A percentile compares a stretch with the other conserved stretches of the same genome.
These are phyloP conservation scores for Trichoderma sp. DNA, from an alignment of 2,329 filamentous ascomycete genomes.

Conservation along the genomic window DNA sequence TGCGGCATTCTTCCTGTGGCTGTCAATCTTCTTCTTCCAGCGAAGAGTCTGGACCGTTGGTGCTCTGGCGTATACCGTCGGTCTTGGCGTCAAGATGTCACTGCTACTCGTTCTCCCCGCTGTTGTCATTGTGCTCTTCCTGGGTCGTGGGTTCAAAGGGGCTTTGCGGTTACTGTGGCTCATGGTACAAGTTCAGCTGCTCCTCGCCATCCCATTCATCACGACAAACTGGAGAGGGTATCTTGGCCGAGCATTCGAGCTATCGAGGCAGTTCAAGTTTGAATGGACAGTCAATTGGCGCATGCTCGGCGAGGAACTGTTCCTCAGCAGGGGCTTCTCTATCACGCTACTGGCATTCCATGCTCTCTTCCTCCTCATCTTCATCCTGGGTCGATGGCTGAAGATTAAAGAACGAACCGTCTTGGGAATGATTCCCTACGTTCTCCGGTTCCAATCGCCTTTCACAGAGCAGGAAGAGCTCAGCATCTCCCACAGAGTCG, in stretches of 20 bases:
- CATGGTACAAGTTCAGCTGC: conserved; percentile 75
- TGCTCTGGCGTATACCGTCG: conserved; percentile 69
- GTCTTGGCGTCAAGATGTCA: conserved; percentile 94
- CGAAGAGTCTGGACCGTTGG: conserved; percentile 70
- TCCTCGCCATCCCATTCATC: conserved; percentile 66
- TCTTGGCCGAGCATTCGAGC: conserved; percentile 79
- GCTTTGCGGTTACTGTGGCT: conserved; percentile 67
- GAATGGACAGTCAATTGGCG: conserved; percentile 99
- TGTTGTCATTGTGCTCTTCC: conserved; percentile 71
- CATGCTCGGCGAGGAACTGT: conserved; percentile 80
- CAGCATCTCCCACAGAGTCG: conserved; percentile 48
- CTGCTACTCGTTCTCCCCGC: conserved; percentile 79
- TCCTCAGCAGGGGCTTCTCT: conserved; percentile 69
- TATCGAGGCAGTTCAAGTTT: conserved; percentile 87
- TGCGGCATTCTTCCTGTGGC: conserved; percentile 78
- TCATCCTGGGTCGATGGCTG: conserved; percentile 68
- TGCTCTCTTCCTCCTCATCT: conserved; percentile 60
- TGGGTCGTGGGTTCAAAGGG: conserved; percentile 64
- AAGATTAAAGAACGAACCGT: conserved; percentile 61
- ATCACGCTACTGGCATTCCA: conserved; percentile 65
- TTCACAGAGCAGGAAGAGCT: conserved; percentile 53
- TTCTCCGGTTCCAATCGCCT: conserved; percentile 44
- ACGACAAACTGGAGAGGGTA: conserved; percentile 66
- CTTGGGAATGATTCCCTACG: conserved; percentile 47
- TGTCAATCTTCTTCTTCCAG: conserved; percentile 77